Percentiles rank a stretch among this genome's conserved stretches.
These are phyloP conservation scores for Agrostemma githago DNA, from an alignment of 148 eudicot genomes.

Conservation along the genomic window DNA sequence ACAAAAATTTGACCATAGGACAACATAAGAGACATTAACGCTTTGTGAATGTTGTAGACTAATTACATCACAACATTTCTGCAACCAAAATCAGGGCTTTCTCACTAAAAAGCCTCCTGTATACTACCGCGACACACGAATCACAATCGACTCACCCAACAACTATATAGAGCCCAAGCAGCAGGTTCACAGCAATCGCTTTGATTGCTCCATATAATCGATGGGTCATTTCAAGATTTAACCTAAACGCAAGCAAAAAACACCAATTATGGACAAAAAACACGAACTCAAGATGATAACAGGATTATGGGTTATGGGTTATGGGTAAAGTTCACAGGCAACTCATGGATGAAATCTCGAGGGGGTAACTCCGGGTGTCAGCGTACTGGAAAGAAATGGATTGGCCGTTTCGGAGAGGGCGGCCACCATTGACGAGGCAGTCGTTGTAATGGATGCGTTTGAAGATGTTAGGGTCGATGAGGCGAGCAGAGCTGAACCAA, in stretches of 20 bases:
- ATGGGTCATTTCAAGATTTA: conserved; percentile 13
- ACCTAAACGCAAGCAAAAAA: conserved; percentile 8
- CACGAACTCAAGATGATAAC: not conserved
- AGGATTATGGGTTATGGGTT: too few species aligned
- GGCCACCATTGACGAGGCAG: conserved; percentile 69
- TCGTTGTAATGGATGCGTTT: conserved; percentile 51
- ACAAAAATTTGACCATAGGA: not conserved
- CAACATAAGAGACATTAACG: not conserved
- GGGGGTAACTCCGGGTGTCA: conserved; percentile 63
- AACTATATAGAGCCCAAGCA: conserved; percentile 23
- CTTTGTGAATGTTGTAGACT: not conserved
- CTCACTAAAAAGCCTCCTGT: conserved; percentile 9
- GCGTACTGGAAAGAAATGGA: conserved; percentile 69
- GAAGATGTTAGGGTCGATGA: conserved; percentile 58
- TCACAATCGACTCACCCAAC: conserved; percentile 13
- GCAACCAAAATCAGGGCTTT: conserved; percentile 12
- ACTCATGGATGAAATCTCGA: conserved; percentile 44
- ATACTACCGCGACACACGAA: not conserved
- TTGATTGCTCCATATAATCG: conserved; percentile 20
- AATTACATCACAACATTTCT: conserved; percentile 1
- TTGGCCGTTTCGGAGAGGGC: conserved; percentile 45
- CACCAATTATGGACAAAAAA: conserved; percentile 20
- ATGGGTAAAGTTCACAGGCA: conserved; percentile 26
- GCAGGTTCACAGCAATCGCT: conserved; percentile 3
- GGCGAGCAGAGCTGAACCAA: conserved; percentile 79